Evolutionary conservation across 2,329 filamentous ascomycete genomes (phyloP).

Genomic region (Sarocladium kiliense): DNA sequence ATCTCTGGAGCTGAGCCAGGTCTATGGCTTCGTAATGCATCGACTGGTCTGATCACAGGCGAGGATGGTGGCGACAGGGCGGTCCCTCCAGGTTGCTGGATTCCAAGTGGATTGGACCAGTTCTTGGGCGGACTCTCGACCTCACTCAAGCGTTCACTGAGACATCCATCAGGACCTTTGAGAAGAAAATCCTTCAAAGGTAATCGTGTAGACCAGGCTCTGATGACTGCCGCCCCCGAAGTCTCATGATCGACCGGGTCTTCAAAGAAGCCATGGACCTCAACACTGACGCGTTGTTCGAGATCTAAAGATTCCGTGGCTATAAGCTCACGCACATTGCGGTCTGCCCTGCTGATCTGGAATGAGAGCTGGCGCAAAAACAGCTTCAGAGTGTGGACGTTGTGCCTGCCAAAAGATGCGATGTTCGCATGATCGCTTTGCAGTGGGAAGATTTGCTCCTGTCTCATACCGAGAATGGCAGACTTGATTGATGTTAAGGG

Average conservation of each 20-base stretch:
- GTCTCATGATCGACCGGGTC: conserved; percentile 32
- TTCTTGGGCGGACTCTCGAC: conserved; percentile 13
- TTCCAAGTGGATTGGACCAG: conserved; percentile 20
- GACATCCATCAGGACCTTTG: conserved; percentile 49
- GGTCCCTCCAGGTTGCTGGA: conserved; percentile 17
- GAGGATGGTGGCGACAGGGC: conserved; percentile 21
- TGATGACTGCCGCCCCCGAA: conserved; percentile 23
- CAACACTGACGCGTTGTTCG: conserved; percentile 49
- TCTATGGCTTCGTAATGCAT: conserved; percentile 14
- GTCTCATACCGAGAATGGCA: conserved; percentile 43
- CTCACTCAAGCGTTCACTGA: conserved; percentile 46
- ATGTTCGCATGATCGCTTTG: conserved; percentile 51
- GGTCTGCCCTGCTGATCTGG: conserved; percentile 28
- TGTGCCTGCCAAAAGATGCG: conserved; percentile 47
- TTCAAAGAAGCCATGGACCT: conserved; percentile 55
- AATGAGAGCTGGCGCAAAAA: conserved; percentile 29
- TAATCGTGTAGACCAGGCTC: conserved; percentile 46
- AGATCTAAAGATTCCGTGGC: conserved; percentile 42
- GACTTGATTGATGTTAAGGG: conserved; percentile 55
- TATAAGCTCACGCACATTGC: conserved; percentile 18
- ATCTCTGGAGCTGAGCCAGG: conserved; percentile 23
- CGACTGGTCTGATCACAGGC: conserved; percentile 25
- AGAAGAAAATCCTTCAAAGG: conserved; percentile 49
- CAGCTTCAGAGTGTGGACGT: conserved; percentile 40
- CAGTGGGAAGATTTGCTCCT: conserved; percentile 46